Conservation (phyloP, 2,329 filamentous ascomycete species). For the Ampelomyces quisqualis region DNA sequence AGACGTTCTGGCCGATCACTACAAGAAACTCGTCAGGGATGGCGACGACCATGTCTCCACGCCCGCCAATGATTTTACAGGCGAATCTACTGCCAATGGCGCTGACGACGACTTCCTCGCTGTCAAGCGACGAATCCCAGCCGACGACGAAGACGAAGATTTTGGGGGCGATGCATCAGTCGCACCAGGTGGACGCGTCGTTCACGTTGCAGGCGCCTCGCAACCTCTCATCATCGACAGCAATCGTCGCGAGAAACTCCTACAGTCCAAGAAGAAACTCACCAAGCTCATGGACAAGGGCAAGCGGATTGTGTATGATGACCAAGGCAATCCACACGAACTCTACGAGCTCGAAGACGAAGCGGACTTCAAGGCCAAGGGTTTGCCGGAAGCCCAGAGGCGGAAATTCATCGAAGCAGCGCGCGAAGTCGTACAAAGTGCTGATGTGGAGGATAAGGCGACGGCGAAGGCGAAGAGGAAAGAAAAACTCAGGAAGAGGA, state of each 20-base stretch:
- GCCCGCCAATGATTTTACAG: conserved; percentile 39
- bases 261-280: conserved; percentile 92
- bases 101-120: conserved; percentile 81
- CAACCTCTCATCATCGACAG: conserved; percentile 84
- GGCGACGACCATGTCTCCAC: conserved; percentile 45
- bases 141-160: conserved; percentile 57
- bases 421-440: conserved; percentile 66
- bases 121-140: conserved; percentile 83
- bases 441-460: conserved; percentile 81
- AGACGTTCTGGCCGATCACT: conserved; percentile 91
- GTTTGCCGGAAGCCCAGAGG: conserved; percentile 74
- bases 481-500: conserved; percentile 74
- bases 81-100: conserved; percentile 47
- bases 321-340: conserved; percentile 81
- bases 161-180: conserved; percentile 45
- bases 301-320: conserved; percentile 85
- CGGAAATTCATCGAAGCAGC: conserved; percentile 77
- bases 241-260: conserved; percentile 91
- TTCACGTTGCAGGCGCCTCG: conserved; percentile 65
- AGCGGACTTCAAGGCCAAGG: conserved; percentile 72
- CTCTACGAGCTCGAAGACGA: conserved; percentile 88
- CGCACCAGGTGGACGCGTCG: conserved; percentile 54
- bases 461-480: conserved; percentile 74
- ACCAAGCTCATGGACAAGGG: conserved; percentile 86
- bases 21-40: conserved; percentile 76